Base-by-base conservation (phyloP, 495 filamentous ascomycete species). In the Amorphotheca resinae region DNA sequence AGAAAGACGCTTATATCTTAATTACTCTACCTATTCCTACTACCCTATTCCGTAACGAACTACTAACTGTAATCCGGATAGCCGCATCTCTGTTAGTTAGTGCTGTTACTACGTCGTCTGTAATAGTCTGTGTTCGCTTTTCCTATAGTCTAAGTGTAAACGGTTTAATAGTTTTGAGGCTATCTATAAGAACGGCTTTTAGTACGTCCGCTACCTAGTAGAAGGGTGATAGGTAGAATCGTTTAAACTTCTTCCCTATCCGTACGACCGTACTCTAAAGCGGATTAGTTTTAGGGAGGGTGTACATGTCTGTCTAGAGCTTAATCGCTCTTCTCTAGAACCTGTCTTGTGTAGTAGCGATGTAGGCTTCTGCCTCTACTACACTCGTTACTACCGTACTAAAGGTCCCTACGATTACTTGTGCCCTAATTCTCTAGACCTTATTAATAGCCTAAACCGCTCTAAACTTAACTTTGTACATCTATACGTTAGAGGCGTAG, bases 401-500 rank as follows among this genome's bases (percentile, higher is more conserved):
- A 34, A 54, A 57, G 30, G 35, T 43, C 41, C 59, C 59, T 33
- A 57, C 41, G 45, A 64, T 58, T 9, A 53, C 59, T 48, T 62
- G 54, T 22, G 57, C 59, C 44, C 52, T 54, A 30, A 59, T 42
- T 41, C 52, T 56, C 52, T 64, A 55, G 2, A 64, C 46, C 41
- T 49, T 33, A 42, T 56, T 56, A 15, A 59, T 54, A 12, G 42
- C 38, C 1, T 25, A 34, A 5, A 46, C 48, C 33, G 14, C 33
- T 30, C 56, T 57, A 38, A 51, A 44, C 33, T 49, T 54, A 43
- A 20, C 57, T 9, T 45, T 52, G 44, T 59, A 53, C 45, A 58
- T 62, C 55, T 39, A 62, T 35, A 58, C 52, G 46, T 58, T 60
- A 14, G 53, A 60, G 14, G 57, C 52, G 33, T 62, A 62, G 49